Evolutionary conservation across 192 early-diverging fungal genomes (phyloP), one percentile per base, ranked within the genome.

Genomic region (Thamnidium elegans): DNA sequence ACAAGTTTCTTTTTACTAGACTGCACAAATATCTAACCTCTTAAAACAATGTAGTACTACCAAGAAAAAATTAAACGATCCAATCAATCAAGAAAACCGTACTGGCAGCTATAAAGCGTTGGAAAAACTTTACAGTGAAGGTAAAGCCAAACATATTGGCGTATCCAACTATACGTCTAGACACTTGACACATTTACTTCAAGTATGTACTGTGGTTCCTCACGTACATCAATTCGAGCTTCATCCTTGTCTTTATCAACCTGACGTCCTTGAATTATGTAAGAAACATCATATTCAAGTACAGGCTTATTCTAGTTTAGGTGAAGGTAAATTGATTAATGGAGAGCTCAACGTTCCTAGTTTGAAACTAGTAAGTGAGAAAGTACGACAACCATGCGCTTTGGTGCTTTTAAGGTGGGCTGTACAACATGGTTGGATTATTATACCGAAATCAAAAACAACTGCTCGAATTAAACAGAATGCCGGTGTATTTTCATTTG

Each of bases 161-260:
- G 83, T 92, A 43, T 85, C 86, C 64, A 92, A 92, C 62, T 92
- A 86, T 58, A 87, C 88, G 0, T 26, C 75, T 14, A 7, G 34
- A 0, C 88, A 89, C 68, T 63, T 92, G n/a, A 59, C 72, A 3
- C 78, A 89, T 36, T 75, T 92, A 32, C 56, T 81, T 6, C 73
- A 79, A 14, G 73, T 78, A 39, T 86, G 85, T 10, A 76, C 74
- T 36, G 68, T 89, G 0, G 48, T 73, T 11, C 88, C 90, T 7
- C 82, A 84, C 74, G 83, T 92, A 10, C 83, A 86, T 21, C 90
- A 92, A 70, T 82, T 86, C 46, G 88, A 92, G 69, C 55, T 89
- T 15, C 88, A 92, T 48, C 90, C 88, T 0, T 78, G 83, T 7
- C 73, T 83, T 13, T 75, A 78, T 20, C 85, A 90, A 71, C 55